Evolutionary conservation across 2,329 filamentous ascomycete genomes (phyloP).

Genomic region (Xylariaceae sp.): DNA sequence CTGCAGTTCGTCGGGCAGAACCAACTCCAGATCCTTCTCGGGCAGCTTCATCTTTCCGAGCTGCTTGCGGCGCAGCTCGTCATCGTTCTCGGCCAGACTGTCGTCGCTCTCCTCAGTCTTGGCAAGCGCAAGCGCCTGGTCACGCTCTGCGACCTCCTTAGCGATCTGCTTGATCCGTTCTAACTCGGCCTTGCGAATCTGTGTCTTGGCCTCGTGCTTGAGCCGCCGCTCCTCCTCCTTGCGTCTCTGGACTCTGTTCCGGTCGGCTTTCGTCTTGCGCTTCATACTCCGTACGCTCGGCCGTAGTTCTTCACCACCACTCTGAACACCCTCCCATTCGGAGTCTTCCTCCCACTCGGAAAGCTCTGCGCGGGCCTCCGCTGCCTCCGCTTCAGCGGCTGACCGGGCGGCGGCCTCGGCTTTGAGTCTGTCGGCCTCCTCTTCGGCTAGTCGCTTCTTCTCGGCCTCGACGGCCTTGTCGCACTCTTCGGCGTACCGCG

Average conservation of each 20-base stretch:
- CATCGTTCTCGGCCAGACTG: conserved; percentile 48
- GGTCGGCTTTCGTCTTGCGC: conserved; percentile 78
- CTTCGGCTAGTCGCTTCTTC: conserved; percentile 62
- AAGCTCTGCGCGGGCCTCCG: conserved; percentile 59
- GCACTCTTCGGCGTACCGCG: conserved; percentile 67
- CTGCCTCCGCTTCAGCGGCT: conserved; percentile 69
- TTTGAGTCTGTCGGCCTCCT: conserved; percentile 61
- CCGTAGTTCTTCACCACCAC: conserved; percentile 64
- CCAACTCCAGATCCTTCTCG: conserved; percentile 72
- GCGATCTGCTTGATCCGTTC: conserved; percentile 67
- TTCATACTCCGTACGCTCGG: conserved; percentile 68
- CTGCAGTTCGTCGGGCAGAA: conserved; percentile 78
- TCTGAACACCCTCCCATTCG: conserved; percentile 86
- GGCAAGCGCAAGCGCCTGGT: conserved; percentile 43
- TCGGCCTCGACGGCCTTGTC: conserved; percentile 75
- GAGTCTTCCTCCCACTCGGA: conserved; percentile 81
- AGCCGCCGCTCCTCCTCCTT: conserved; percentile 78
- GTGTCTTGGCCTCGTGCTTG: conserved; percentile 71
- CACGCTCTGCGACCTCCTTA: conserved; percentile 55
- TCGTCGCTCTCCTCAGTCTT: conserved; percentile 44
- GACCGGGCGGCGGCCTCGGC: conserved; percentile 64
- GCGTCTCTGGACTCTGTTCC: conserved; percentile 81
- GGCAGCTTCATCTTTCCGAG: conserved; percentile 71
- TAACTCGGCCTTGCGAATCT: conserved; percentile 66
- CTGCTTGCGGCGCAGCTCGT: conserved; percentile 62